Percentiles rank a stretch among this genome's conserved stretches.
Conservation (phyloP, 306 rosid species). For the Prunus armeniaca region DNA sequence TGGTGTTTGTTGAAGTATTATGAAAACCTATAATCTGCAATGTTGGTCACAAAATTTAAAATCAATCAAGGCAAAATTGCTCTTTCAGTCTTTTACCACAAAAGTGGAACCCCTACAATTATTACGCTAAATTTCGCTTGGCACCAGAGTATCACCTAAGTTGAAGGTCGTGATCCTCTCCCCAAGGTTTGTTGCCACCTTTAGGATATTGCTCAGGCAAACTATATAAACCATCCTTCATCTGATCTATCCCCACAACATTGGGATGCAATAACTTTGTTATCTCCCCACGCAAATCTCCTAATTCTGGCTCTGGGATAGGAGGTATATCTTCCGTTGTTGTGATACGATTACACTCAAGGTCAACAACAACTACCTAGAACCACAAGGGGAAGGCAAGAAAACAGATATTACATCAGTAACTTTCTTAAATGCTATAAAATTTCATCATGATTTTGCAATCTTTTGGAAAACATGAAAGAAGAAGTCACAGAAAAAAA, state of each 20-base stretch:
- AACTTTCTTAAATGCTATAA: conserved; percentile 10
- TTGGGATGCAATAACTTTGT: conserved; percentile 73
- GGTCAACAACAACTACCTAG: conserved; percentile 97
- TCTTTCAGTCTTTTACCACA: neutral
- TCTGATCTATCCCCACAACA: conserved; percentile 82
- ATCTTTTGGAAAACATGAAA: neutral
- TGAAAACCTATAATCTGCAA: neutral
- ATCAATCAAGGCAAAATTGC: neutral
- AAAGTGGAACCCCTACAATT: neutral
- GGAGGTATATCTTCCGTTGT: conserved; percentile 96
- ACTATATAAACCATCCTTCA: conserved; percentile 55
- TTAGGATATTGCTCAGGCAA: conserved; percentile 55
- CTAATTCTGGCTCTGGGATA: conserved; percentile 86
- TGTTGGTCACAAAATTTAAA: neutral
- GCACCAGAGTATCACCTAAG: conserved; percentile 67
- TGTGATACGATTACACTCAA: conserved; percentile 76
- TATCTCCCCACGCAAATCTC: conserved; percentile 74
- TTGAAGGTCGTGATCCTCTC: conserved; percentile 90
- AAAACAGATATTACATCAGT: conserved; percentile 7
- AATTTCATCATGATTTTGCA: neutral
- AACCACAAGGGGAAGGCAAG: conserved; percentile 20
- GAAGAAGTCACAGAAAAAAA: neutral
- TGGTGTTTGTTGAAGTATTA: neutral
- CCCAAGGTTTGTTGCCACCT: conserved; percentile 76
- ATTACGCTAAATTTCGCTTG: conserved; percentile 12